Evolutionary conservation across 257 asterid species (phyloP).

Genomic region (Nicotiana tabacum): DNA sequence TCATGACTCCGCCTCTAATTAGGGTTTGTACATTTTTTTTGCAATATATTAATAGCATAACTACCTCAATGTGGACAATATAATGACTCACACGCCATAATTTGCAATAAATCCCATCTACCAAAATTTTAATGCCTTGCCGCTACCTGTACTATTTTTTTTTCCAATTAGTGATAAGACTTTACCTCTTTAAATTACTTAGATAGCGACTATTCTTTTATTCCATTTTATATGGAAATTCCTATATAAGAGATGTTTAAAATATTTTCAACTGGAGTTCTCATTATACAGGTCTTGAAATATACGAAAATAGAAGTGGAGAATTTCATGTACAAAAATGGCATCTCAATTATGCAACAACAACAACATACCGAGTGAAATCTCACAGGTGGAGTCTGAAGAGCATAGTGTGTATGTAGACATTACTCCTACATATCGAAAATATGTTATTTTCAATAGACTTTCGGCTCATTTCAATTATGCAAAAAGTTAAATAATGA

Average conservation of each 20-base stretch:
- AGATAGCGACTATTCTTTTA: not conserved
- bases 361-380: too few species aligned
- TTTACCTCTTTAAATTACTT: not conserved
- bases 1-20: too few species aligned
- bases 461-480: too few species aligned
- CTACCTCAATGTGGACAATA: not conserved
- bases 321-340: not conserved
- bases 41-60: not conserved
- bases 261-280: not conserved
- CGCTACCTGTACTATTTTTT: not conserved
- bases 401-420: too few species aligned
- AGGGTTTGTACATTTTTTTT: not conserved
- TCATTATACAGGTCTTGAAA: not conserved
- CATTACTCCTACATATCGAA: too few species aligned
- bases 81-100: not conserved
- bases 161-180: not conserved
- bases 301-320: not conserved
- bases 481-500: not conserved
- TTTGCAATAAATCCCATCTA: not conserved
- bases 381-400: too few species aligned
- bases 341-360: not conserved
- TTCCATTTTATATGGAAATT: not conserved
- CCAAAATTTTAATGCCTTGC: not conserved
- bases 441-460: too few species aligned
- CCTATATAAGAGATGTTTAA: not conserved